phyloP scores from a whole-genome alignment of 1,284 basidiomycete genomes.

The Mycosarcoma maydis region DNA sequence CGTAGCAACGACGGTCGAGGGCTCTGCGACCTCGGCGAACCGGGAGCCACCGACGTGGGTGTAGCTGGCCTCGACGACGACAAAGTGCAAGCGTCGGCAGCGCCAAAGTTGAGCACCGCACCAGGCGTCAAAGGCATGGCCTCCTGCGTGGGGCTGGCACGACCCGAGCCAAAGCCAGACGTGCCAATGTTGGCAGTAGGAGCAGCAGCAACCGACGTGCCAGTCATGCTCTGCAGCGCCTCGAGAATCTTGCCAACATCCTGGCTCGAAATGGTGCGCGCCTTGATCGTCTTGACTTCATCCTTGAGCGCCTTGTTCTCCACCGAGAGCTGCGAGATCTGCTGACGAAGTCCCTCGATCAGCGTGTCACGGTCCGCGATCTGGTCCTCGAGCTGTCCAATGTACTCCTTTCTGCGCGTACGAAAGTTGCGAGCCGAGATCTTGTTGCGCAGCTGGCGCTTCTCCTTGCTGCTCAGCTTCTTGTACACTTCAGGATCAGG shows the following conservation, averaged over 20 bases:
- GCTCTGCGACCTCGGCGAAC: constrained; percentile 41
- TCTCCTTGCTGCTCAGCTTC: constrained; percentile 94
- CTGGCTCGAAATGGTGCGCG: constrained; percentile 72
- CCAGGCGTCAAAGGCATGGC: constrained; percentile 24
- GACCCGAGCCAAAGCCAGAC: constrained; percentile 10
- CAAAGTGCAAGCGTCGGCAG: not conserved
- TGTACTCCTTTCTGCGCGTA: constrained; percentile 93
- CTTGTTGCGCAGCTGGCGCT: constrained; percentile 94
- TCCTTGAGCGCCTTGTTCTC: constrained; percentile 81
- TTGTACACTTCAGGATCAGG: constrained; percentile 91
- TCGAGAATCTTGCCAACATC: constrained; percentile 69
- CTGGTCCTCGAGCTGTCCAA: constrained; percentile 89
- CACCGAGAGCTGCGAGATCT: constrained; percentile 79
- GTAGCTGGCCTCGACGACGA: constrained; percentile 33
- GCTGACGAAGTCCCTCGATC: constrained; percentile 85
- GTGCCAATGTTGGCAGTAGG: not conserved
- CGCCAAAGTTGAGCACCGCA: constrained; percentile 40
- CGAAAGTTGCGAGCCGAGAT: constrained; percentile 94
- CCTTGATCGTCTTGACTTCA: constrained; percentile 69
- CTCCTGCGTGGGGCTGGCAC: constrained; percentile 23
- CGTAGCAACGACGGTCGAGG: constrained; percentile 42
- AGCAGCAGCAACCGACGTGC: not conserved
- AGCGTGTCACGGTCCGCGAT: constrained; percentile 90
- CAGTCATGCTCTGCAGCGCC: constrained; percentile 77
- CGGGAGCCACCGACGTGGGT: constrained; percentile 32